A percentile compares a stretch with the other conserved stretches of the same genome.
These are phyloP conservation scores for Pythium monospermum DNA, from an alignment of 352 stramenopile genomes.

Conservation along the genomic window DNA sequence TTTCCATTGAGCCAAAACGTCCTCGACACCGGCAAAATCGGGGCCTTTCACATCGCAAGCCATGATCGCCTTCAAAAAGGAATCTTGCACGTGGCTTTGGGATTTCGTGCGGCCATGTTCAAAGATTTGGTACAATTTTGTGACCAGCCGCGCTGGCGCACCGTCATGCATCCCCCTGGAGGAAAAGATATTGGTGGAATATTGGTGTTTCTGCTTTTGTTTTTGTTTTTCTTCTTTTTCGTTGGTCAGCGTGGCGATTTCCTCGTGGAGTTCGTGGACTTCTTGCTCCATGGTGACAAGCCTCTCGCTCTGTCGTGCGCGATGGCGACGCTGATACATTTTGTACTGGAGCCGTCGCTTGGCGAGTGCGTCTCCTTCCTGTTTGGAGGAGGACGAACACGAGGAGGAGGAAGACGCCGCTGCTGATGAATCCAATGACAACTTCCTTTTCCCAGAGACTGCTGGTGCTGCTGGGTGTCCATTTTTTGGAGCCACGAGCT, in stretches of 20 bases:
- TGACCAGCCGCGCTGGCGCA: slow-evolving; percentile 1
- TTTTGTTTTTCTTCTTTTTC: too few relatives aligned
- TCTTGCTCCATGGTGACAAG: slow-evolving; percentile 2
- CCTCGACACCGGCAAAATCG: slow-evolving; percentile 42
- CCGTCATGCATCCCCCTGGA: neutral
- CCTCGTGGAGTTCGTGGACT: neutral
- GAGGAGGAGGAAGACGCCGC: too few relatives aligned
- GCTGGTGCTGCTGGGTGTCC: too few relatives aligned
- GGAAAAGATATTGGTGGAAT: too few relatives aligned
- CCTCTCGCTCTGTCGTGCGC: slow-evolving; percentile 40
- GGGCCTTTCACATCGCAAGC: slow-evolving; percentile 30
- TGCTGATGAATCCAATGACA: too few relatives aligned
- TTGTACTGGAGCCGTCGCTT: slow-evolving; percentile 48
- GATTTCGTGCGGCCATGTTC: slow-evolving; percentile 28
- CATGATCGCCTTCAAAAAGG: slow-evolving; percentile 52
- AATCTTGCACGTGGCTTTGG: slow-evolving; percentile 27
- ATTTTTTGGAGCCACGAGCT: too few relatives aligned
- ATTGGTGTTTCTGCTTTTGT: too few relatives aligned
- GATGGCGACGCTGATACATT: slow-evolving; percentile 48
- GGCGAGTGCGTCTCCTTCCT: neutral
- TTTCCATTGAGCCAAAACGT: slow-evolving; percentile 43
- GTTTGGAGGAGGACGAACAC: too few relatives aligned
- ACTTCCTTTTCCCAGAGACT: too few relatives aligned
- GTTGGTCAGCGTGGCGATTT: neutral
- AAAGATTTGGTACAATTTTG: slow-evolving; percentile 36